phyloP scores from a whole-genome alignment of 176 grass and related monocot genomes.

The Juncus inflexus region DNA sequence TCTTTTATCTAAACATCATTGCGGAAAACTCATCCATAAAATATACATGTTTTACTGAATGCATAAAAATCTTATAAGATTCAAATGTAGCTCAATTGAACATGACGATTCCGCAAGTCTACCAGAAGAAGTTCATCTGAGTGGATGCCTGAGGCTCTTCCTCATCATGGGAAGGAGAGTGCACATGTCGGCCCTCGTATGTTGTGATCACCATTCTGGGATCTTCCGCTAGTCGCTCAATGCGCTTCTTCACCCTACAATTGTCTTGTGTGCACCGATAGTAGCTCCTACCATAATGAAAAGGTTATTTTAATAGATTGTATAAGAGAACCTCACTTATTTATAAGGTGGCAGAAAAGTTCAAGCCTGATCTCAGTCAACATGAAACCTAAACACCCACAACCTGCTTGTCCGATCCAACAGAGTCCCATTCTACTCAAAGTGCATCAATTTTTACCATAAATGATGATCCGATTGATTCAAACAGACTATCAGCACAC shows the following conservation, averaged over 20 bases:
- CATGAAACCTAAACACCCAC: too few relatives aligned
- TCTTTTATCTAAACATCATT: too few relatives aligned
- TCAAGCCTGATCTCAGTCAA: too few relatives aligned
- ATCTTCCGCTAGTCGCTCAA: conserved; percentile 76
- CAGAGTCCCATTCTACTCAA: too few relatives aligned
- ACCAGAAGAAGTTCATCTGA: conserved; percentile 80
- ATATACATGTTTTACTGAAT: background rate
- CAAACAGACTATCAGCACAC: too few relatives aligned
- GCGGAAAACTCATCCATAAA: too few relatives aligned
- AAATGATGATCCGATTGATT: too few relatives aligned
- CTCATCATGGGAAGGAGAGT: conserved; percentile 67
- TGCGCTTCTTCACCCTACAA: conserved; percentile 81
- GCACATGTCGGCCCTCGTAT: conserved; percentile 83
- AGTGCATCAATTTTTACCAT: too few relatives aligned
- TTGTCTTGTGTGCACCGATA: conserved; percentile 81
- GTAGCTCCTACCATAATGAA: conserved; percentile 57
- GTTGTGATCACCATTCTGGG: conserved; percentile 90
- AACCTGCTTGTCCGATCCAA: too few relatives aligned
- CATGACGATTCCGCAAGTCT: background rate
- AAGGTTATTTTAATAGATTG: background rate
- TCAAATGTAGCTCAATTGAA: conserved; percentile 2
- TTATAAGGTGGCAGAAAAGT: too few relatives aligned
- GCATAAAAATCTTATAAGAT: background rate
- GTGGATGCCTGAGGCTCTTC: conserved; percentile 46
- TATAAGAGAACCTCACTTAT: too few relatives aligned